A percentile compares a stretch with the other conserved stretches of the same genome.
These are phyloP conservation scores for Cadophora sp. DNA, from an alignment of 2,329 filamentous ascomycete genomes.

Conservation along the genomic window DNA sequence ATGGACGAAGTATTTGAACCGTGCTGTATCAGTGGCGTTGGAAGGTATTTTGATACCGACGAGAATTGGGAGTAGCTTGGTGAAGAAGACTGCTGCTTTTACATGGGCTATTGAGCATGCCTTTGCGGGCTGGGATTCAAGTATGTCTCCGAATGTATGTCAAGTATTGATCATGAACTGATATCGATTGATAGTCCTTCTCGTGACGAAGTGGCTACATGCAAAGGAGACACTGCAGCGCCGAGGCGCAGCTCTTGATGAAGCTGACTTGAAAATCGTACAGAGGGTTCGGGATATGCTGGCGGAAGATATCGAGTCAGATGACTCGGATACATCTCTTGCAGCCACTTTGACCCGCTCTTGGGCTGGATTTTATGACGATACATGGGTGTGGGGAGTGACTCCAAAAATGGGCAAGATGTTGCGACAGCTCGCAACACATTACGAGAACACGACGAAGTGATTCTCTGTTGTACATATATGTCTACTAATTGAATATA, in stretches of 20 bases:
- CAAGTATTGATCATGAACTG: constrained; percentile 20
- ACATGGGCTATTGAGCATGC: constrained; percentile 47
- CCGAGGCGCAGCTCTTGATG: not conserved
- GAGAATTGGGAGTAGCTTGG: constrained; percentile 40
- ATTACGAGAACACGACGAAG: not conserved
- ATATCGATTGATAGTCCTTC: not conserved
- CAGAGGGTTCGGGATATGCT: constrained; percentile 10
- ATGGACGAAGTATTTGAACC: constrained; percentile 36
- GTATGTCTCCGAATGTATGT: constrained; percentile 38
- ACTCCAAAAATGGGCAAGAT: constrained; percentile 19
- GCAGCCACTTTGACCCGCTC: constrained; percentile 40
- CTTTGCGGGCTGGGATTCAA: constrained; percentile 45
- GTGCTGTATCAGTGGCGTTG: constrained; percentile 43
- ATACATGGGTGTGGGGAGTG: constrained; percentile 42
- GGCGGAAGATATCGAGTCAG: not conserved
- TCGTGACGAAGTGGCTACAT: constrained; percentile 15
- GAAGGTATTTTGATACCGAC: constrained; percentile 43
- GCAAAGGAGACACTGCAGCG: not conserved
- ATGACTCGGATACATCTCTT: not conserved
- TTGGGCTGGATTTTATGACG: constrained; percentile 43
- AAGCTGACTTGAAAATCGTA: constrained; percentile 4
- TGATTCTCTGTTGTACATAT: not conserved
- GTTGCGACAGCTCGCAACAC: constrained; percentile 10
- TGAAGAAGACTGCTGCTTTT: constrained; percentile 45
- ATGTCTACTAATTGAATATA: too few species aligned